Evolutionary conservation across 2,329 filamentous ascomycete species (phyloP).

Genomic region (Alternaria sp.): DNA sequence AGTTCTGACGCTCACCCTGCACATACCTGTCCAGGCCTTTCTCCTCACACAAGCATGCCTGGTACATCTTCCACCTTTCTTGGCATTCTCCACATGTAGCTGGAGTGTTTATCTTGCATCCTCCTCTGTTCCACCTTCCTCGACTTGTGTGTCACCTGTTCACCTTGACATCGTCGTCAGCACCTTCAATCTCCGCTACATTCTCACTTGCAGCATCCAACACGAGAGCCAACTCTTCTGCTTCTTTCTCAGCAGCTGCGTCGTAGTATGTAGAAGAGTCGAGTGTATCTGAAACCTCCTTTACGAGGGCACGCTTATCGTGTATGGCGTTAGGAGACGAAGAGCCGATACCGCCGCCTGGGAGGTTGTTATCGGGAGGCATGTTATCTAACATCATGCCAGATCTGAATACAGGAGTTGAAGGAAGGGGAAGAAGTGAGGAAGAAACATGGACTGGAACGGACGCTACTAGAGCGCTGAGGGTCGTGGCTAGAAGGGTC

Average conservation of each 20-base stretch:
- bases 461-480: background rate
- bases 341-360: background rate
- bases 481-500: background rate
- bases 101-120: background rate
- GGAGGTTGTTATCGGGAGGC: background rate
- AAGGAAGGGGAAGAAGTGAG: background rate
- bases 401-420: background rate
- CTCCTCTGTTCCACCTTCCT: background rate
- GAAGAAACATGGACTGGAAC: background rate
- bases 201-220: background rate
- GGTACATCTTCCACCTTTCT: background rate
- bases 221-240: background rate
- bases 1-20: background rate
- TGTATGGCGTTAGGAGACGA: background rate
- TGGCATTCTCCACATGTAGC: background rate
- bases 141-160: background rate
- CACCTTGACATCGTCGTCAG: background rate
- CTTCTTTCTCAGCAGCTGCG: background rate
- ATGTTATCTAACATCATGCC: conserved; percentile 1
- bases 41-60: background rate
- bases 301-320: background rate
- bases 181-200: background rate
- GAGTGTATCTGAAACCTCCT: background rate
- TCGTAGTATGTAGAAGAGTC: background rate
- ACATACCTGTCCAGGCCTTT: background rate